Evolutionary conservation across 2,329 filamentous ascomycete genomes (phyloP).

Genomic region (Paecilomyces variotii): DNA sequence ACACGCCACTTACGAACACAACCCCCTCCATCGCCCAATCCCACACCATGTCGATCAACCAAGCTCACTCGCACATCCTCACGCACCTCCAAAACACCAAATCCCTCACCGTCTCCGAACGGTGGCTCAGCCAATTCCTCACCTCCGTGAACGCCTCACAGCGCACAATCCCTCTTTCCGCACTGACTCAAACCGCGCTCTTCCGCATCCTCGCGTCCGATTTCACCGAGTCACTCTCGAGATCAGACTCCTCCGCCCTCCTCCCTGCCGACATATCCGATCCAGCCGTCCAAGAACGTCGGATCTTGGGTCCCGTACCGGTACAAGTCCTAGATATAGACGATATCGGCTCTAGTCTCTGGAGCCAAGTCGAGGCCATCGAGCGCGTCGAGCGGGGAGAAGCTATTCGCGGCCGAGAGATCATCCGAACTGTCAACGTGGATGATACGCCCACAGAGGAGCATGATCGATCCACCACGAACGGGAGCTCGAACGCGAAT

Average conservation of each 20-base stretch:
- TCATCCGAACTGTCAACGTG: constrained; percentile 62
- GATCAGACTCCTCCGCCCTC: constrained; percentile 33
- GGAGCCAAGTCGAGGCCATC: constrained; percentile 76
- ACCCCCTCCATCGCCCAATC: not conserved
- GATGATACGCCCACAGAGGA: constrained; percentile 34
- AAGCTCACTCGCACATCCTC: constrained; percentile 28
- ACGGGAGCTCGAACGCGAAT: constrained; percentile 7
- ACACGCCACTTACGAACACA: not conserved
- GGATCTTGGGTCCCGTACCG: constrained; percentile 54
- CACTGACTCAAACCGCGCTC: constrained; percentile 69
- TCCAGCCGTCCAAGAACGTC: constrained; percentile 46
- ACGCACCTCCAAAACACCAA: constrained; percentile 50
- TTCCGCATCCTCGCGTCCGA: constrained; percentile 74
- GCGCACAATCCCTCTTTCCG: constrained; percentile 55
- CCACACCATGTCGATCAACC: not conserved
- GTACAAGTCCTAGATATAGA: constrained; percentile 83
- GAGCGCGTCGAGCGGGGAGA: constrained; percentile 45
- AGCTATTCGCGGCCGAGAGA: constrained; percentile 60
- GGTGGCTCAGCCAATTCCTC: constrained; percentile 60
- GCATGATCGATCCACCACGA: constrained; percentile 16
- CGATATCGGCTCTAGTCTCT: constrained; percentile 69
- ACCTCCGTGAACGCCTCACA: constrained; percentile 44
- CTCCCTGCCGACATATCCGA: constrained; percentile 54
- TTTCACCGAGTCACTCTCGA: constrained; percentile 55
- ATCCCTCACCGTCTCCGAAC: constrained; percentile 46